A percentile compares a stretch with the other conserved stretches of the same genome.
phyloP scores from a whole-genome alignment of 176 grass and related monocot species.

The Oryza brachyantha region DNA sequence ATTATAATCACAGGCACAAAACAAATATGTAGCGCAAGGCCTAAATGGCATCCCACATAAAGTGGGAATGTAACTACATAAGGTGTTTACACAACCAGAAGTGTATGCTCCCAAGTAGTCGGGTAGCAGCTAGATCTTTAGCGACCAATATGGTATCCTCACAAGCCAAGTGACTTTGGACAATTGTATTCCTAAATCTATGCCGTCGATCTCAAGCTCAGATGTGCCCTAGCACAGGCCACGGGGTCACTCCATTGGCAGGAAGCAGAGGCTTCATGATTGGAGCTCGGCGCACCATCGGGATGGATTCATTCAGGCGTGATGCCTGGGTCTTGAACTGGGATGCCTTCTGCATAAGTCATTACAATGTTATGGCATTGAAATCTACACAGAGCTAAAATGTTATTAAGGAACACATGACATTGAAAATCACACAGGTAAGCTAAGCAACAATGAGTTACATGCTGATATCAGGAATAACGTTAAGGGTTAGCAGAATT shows the following conservation, averaged over 20 bases:
- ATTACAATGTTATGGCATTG: neutral
- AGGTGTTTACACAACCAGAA: conserved; percentile 28
- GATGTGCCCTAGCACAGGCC: conserved; percentile 70
- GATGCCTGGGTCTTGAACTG: conserved; percentile 68
- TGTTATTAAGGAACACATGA: no score
- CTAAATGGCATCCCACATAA: conserved; percentile 3
- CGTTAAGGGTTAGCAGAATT: neutral
- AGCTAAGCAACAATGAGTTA: neutral
- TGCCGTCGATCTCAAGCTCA: conserved; percentile 26
- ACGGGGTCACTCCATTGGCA: conserved; percentile 57
- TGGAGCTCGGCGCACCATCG: conserved; percentile 45
- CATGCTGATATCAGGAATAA: neutral
- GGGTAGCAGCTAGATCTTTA: neutral
- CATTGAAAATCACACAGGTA: neutral
- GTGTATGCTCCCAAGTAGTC: conserved; percentile 5
- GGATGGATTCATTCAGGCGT: conserved; percentile 67
- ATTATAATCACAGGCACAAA: conserved; percentile 8
- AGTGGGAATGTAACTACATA: neutral
- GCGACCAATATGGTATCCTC: neutral
- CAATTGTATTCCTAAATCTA: conserved; percentile 30
- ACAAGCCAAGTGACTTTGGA: neutral
- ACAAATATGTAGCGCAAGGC: conserved; percentile 13
- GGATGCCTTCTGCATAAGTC: conserved; percentile 56
- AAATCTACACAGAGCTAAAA: neutral
- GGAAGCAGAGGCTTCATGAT: conserved; percentile 58